Evolutionary conservation across 106 monocot species (phyloP).

Genomic region (Amphibolis antarctica): DNA sequence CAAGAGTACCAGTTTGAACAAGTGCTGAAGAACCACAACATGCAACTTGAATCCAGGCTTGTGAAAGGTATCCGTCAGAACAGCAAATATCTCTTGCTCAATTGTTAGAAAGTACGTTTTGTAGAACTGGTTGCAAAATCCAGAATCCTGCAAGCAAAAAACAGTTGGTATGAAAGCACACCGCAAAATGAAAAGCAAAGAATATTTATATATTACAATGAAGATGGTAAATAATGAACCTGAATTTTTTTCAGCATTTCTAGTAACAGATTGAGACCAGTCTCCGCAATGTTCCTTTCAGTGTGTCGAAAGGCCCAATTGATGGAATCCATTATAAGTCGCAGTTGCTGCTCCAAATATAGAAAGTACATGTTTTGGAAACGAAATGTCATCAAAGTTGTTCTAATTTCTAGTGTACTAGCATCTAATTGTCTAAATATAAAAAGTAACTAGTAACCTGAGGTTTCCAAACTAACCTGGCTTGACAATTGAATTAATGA

Average conservation of each 20-base stretch:
- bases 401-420: too few species aligned
- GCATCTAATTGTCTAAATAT: too few species aligned
- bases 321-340: slow-evolving; percentile 92
- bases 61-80: slow-evolving; percentile 94
- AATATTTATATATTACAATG: background rate
- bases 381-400: too few species aligned
- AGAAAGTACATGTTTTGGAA: background rate
- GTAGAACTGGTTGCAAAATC: slow-evolving; percentile 89
- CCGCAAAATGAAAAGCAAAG: background rate
- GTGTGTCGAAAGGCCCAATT: slow-evolving; percentile 98
- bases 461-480: slow-evolving; percentile 37
- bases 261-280: slow-evolving; percentile 81
- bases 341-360: slow-evolving; percentile 55
- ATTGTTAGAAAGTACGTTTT: slow-evolving; percentile 85
- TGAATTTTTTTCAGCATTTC: slow-evolving; percentile 93
- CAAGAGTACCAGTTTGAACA: slow-evolving; percentile 70
- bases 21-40: slow-evolving; percentile 81
- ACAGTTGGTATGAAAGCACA: background rate
- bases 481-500: slow-evolving; percentile 79
- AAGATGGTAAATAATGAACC: slow-evolving; percentile 22
- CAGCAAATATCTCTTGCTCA: slow-evolving; percentile 97
- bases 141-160: slow-evolving; percentile 40
- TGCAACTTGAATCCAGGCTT: slow-evolving; percentile 98
- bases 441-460: too few species aligned
- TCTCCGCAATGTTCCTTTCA: slow-evolving; percentile 98